Evolutionary conservation across 257 asterid species (phyloP).

Genomic region (Petunia axillaris): DNA sequence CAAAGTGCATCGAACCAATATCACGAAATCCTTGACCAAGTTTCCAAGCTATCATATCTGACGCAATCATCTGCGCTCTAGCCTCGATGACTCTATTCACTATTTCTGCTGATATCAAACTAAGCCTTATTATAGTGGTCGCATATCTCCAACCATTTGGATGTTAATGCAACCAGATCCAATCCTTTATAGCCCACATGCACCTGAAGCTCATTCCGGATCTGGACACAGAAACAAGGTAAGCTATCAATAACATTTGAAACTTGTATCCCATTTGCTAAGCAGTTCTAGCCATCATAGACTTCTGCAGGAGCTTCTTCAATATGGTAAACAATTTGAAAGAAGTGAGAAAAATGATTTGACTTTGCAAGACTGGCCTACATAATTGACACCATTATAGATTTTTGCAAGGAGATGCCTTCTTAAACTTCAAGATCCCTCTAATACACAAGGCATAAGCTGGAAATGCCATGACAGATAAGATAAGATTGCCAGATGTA

Average conservation of each 20-base stretch:
- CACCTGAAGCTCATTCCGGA: neutral
- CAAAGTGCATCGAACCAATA: neutral
- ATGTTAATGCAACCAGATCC: slow-evolving; percentile 9
- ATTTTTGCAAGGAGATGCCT: slow-evolving; percentile 1
- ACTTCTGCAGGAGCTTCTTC: slow-evolving; percentile 19
- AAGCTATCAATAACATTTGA: neutral
- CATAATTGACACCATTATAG: slow-evolving; percentile 9
- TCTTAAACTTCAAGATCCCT: slow-evolving; percentile 15
- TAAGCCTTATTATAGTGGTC: neutral
- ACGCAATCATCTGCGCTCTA: neutral
- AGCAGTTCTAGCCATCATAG: neutral
- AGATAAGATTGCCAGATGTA: neutral
- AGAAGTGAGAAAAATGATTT: neutral
- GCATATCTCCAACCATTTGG: neutral
- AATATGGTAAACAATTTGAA: neutral
- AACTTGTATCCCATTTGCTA: neutral
- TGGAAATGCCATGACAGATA: slow-evolving; percentile 13
- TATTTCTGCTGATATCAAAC: neutral
- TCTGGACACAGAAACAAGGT: neutral
- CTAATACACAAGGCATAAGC: slow-evolving; percentile 10
- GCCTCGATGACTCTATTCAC: neutral
- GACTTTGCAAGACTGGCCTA: neutral
- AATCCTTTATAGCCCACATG: slow-evolving; percentile 21
- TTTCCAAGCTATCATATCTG: neutral
- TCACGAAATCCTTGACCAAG: neutral